These are phyloP conservation scores for Colletotrichum falcatum DNA, from an alignment of 2,329 filamentous ascomycete species.

Conservation along the genomic window DNA sequence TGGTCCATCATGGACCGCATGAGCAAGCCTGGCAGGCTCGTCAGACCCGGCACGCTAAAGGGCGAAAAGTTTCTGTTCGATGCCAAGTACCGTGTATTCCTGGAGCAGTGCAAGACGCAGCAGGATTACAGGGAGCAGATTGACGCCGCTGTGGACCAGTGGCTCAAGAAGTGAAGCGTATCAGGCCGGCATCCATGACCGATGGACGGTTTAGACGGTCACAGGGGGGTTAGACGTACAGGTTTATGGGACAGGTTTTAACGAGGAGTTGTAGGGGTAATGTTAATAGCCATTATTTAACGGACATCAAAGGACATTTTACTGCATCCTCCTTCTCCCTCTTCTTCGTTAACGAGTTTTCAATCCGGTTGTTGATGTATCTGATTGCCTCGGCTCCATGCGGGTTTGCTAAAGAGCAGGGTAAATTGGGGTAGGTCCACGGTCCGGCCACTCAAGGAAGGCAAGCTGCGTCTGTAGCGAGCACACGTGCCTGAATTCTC, in stretches of 20 bases:
- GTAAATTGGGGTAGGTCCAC: background rate
- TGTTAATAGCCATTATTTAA: conserved; percentile 32
- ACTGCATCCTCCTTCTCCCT: background rate
- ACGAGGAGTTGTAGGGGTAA: conserved; percentile 27
- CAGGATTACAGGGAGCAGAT: conserved; percentile 83
- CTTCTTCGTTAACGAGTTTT: background rate
- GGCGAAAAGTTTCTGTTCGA: conserved; percentile 83
- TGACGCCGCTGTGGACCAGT: conserved; percentile 68
- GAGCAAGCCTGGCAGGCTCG: conserved; percentile 90
- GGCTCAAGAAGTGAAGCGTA: conserved; percentile 32
- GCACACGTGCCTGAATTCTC: conserved; percentile 40
- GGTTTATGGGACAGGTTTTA: background rate
- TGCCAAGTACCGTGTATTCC: conserved; percentile 94
- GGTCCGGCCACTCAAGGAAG: background rate
- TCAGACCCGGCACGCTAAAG: conserved; percentile 78
- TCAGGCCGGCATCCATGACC: background rate
- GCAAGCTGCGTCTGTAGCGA: conserved; percentile 30
- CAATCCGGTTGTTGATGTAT: too few species aligned
- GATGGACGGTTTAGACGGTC: conserved; percentile 7
- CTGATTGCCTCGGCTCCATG: conserved; percentile 7
- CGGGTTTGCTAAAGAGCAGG: conserved; percentile 5
- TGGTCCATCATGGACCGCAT: conserved; percentile 99
- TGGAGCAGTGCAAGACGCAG: conserved; percentile 91
- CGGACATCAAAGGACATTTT: background rate
- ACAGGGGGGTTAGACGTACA: background rate